Evolutionary conservation across 345 rosid species (phyloP), one percentile per base, ranked within the genome.

Genomic region (Ceriops tagal): DNA sequence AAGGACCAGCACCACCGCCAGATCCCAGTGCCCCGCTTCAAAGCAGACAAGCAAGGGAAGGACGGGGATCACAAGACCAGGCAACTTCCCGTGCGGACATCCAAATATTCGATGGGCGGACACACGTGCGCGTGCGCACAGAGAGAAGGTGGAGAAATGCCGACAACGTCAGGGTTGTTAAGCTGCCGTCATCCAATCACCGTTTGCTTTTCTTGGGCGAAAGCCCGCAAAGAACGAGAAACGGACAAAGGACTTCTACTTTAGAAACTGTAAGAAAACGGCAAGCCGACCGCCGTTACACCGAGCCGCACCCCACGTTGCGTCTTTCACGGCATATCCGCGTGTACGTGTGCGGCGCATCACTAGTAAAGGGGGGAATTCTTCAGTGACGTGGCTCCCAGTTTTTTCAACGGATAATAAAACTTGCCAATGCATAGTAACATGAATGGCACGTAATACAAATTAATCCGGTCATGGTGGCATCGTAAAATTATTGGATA

Each of bases 221-320:
- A 4, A 43, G 3, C 2, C 13, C 47, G 16, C 13, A 11, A 10
- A 39, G 4, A 10, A 24, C 26, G 4, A 3, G 18, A 43, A 43
- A 43, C 19, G 19, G 18, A 43, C 49, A 13, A 13, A 13, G 3
- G 49, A 13, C 15, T 43, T 13, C 3, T 2, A 39, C 15, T 43
- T 3, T 0, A 43, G 15, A 43, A 43, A 39, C 13, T 2, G 0
- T 9, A 39, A 39, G 2, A 22, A 55, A 56, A 24, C 72, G 55
- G 64, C 67, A 71, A 28, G 60, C 73, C 59, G 0, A 64, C 72
- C 68, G 80, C 83, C 83, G 86, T 80, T 83, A 69, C 32, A 35
- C 4, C 19, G 21, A 71, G 76, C 83, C 80, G 70, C 49, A 43
- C 64, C 68, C 26, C 39, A 28, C 59, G 28, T 56, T 11, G 30